phyloP scores from a whole-genome alignment of 2,329 filamentous ascomycete species.

The Alternaria burnsii region DNA sequence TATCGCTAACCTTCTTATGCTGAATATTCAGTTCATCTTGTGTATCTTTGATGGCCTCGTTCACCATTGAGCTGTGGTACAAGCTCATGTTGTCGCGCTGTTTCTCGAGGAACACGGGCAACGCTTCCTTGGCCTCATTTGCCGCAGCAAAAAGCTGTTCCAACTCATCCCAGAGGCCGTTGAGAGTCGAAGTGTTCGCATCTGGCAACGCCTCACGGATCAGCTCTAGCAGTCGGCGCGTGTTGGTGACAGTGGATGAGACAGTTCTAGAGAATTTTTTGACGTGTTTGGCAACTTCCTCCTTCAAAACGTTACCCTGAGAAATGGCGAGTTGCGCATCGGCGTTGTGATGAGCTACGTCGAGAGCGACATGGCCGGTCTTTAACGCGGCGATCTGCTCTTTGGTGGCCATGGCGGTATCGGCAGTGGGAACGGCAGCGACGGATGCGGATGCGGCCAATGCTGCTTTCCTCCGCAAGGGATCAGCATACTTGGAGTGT shows the following conservation, averaged over 20 bases:
- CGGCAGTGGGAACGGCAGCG: neutral
- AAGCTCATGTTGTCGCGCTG: constrained; percentile 41
- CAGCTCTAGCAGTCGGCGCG: constrained; percentile 31
- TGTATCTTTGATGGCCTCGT: constrained; percentile 32
- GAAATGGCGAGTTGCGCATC: constrained; percentile 36
- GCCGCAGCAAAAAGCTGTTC: constrained; percentile 33
- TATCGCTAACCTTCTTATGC: constrained; percentile 31
- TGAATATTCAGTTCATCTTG: constrained; percentile 38
- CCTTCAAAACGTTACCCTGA: constrained; percentile 28
- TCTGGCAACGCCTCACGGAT: constrained; percentile 30
- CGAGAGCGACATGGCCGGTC: neutral
- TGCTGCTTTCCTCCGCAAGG: constrained; percentile 13
- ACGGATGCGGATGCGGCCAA: constrained; percentile 6
- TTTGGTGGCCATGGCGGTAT: constrained; percentile 33
- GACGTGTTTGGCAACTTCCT: constrained; percentile 33
- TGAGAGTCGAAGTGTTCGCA: constrained; percentile 22
- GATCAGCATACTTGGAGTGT: constrained; percentile 31
- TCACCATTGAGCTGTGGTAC: constrained; percentile 33
- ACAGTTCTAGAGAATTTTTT: constrained; percentile 27
- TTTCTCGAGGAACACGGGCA: constrained; percentile 38
- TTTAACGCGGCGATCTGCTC: constrained; percentile 34
- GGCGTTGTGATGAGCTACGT: constrained; percentile 9
- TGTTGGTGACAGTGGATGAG: constrained; percentile 28
- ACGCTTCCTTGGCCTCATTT: constrained; percentile 26
- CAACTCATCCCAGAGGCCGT: constrained; percentile 39